These are phyloP conservation scores for Globisporangium nagaii DNA, from an alignment of 352 stramenopile genomes.

Conservation along the genomic window DNA sequence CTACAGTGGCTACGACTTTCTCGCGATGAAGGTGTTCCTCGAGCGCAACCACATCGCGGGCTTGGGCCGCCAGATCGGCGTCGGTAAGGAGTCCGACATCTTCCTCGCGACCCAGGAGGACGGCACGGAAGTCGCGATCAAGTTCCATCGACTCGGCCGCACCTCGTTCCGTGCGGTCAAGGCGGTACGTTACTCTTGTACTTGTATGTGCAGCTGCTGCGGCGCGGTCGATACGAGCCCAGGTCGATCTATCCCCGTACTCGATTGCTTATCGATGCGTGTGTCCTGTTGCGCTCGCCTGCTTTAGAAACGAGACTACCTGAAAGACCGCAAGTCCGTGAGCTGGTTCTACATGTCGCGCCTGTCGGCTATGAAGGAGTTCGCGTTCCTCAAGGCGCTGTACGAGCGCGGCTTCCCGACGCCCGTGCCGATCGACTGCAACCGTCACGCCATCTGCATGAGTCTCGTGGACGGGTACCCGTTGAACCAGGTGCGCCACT, in stretches of 20 bases:
- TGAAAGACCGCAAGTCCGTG: constrained; percentile 92
- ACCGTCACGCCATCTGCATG: constrained; percentile 98
- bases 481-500: constrained; percentile 93
- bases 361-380: constrained; percentile 98
- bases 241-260: neutral
- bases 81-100: constrained; percentile 99
- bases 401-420: constrained; percentile 97
- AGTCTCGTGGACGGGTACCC: constrained; percentile 92
- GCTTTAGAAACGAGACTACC: constrained; percentile 97
- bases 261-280: neutral
- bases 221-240: no score
- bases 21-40: constrained; percentile 96
- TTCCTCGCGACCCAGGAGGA: constrained; percentile 93
- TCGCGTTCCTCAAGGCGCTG: constrained; percentile 97
- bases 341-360: constrained; percentile 99
- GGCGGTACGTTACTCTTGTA: constrained; percentile 27
- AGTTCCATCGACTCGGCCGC: constrained; percentile 99
- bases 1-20: constrained; percentile 99
- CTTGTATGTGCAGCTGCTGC: no score
- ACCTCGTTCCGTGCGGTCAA: constrained; percentile 98
- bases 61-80: constrained; percentile 93
- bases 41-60: constrained; percentile 89
- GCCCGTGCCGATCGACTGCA: constrained; percentile 96
- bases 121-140: constrained; percentile 97
- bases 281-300: neutral